Percentiles rank a stretch among this genome's conserved stretches.
Conservation (phyloP, 75 land plant genomes). For the Chamaecyparis obtusa region DNA sequence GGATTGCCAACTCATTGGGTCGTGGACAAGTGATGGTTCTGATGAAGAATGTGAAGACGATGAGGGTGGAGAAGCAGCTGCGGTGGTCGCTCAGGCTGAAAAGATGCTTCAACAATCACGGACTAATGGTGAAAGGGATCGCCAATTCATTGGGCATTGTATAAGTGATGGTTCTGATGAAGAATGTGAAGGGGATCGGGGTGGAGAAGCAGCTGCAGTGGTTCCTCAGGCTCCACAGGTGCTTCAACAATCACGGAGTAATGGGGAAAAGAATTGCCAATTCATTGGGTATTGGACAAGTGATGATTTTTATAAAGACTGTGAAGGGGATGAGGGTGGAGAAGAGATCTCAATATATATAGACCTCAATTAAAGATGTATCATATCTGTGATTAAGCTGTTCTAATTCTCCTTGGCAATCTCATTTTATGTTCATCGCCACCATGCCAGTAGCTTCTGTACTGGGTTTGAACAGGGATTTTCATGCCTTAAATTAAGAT, state of each 20-base stretch:
- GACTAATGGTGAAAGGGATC: conserved; percentile 7
- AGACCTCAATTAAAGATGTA: not conserved
- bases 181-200: conserved; percentile 12
- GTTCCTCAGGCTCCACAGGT: conserved; percentile 45
- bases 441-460: too few species aligned
- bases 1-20: not conserved
- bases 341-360: not conserved
- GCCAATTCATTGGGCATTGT: conserved; percentile 5
- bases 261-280: conserved; percentile 7
- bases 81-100: conserved; percentile 50
- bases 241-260: conserved; percentile 23
- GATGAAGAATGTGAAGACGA: conserved; percentile 10
- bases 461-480: too few species aligned
- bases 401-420: too few species aligned
- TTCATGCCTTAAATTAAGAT: too few species aligned
- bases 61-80: conserved; percentile 14
- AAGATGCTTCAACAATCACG: conserved; percentile 29
- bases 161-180: conserved; percentile 9
- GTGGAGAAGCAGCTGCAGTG: conserved; percentile 24
- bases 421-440: too few species aligned
- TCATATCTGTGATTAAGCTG: not conserved
- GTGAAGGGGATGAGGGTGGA: conserved; percentile 7
- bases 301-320: conserved; percentile 13
- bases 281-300: conserved; percentile 9
- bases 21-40: conserved; percentile 12